A percentile compares a stretch with the other conserved stretches of the same genome.
phyloP scores from a whole-genome alignment of 179 eudicot species.

The Gypsophila paniculata region DNA sequence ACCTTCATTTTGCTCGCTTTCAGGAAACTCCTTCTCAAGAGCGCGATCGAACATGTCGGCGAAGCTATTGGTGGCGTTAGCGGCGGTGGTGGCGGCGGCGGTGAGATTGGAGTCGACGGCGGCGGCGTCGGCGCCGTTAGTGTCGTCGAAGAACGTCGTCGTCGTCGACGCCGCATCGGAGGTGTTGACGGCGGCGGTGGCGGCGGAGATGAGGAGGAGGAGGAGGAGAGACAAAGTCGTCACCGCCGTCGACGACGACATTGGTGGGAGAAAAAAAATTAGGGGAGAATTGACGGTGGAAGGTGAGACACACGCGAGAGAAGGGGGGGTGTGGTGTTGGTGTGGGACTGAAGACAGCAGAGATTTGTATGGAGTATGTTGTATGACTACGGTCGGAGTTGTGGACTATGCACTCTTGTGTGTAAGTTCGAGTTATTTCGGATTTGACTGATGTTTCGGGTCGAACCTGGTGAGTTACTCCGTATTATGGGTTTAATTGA shows the following conservation, averaged over 20 bases:
- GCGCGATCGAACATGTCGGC: slow-evolving; percentile 91
- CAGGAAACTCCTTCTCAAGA: slow-evolving; percentile 80
- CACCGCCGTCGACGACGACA: slow-evolving; percentile 7
- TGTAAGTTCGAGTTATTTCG: too few relatives aligned
- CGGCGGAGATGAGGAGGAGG: slow-evolving; percentile 11
- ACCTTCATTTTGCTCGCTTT: slow-evolving; percentile 72
- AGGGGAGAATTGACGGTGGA: slow-evolving; percentile 10
- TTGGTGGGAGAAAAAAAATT: slow-evolving; percentile 3
- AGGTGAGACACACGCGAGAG: not conserved
- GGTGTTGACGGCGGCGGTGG: slow-evolving; percentile 8
- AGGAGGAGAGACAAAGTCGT: slow-evolving; percentile 21
- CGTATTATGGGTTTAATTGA: too few relatives aligned
- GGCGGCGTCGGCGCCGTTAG: slow-evolving; percentile 13
- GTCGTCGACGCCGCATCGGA: not conserved
- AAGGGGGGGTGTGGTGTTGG: not conserved
- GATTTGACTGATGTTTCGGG: too few relatives aligned
- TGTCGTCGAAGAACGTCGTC: not conserved
- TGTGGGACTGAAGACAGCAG: slow-evolving; percentile 1
- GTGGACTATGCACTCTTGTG: not conserved
- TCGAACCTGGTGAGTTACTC: too few relatives aligned
- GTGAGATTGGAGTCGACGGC: slow-evolving; percentile 26
- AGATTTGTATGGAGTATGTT: not conserved
- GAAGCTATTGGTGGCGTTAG: slow-evolving; percentile 43
- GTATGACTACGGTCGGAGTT: not conserved
- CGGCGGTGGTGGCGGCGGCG: slow-evolving; percentile 26